A percentile compares a stretch with the other conserved stretches of the same genome.
Conservation (phyloP, 306 rosid species). For the Corylus heterophylla region DNA sequence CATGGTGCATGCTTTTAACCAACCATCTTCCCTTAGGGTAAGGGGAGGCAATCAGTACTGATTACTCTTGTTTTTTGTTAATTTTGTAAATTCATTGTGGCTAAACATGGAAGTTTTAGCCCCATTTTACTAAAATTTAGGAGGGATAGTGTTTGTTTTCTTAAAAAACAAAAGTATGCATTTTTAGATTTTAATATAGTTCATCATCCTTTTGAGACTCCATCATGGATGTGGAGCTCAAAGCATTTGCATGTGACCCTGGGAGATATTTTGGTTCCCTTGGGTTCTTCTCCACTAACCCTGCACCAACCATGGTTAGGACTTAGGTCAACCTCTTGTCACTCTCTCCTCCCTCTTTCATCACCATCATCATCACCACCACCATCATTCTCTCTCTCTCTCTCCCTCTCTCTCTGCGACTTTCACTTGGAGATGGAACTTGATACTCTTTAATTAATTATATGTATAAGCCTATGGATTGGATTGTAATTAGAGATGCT, state of each 20-base stretch:
- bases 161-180: conserved; percentile 8
- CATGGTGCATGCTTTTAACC: conserved; percentile 40
- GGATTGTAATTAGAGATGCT: conserved; percentile 70
- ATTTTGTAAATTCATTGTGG: conserved; percentile 59
- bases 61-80: conserved; percentile 34
- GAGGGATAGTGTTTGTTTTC: conserved; percentile 47
- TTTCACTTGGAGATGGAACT: conserved; percentile 57
- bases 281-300: conserved; percentile 72
- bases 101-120: conserved; percentile 75
- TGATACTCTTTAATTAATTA: conserved; percentile 53
- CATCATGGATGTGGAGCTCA: conserved; percentile 83
- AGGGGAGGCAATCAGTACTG: conserved; percentile 43
- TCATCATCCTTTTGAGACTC: conserved; percentile 68
- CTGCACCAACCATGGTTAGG: conserved; percentile 99
- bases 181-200: conserved; percentile 44
- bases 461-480: conserved; percentile 59
- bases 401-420: conserved; percentile 21
- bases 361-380: neutral
- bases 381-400: neutral
- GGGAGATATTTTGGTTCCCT: conserved; percentile 99
- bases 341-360: conserved; percentile 20
- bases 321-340: conserved; percentile 67
- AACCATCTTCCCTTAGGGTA: conserved; percentile 57
- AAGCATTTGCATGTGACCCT: conserved; percentile 76
- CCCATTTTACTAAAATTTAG: conserved; percentile 53